These are phyloP conservation scores for Lepidium didymum DNA, from an alignment of 345 rosid genomes.

Conservation along the genomic window DNA sequence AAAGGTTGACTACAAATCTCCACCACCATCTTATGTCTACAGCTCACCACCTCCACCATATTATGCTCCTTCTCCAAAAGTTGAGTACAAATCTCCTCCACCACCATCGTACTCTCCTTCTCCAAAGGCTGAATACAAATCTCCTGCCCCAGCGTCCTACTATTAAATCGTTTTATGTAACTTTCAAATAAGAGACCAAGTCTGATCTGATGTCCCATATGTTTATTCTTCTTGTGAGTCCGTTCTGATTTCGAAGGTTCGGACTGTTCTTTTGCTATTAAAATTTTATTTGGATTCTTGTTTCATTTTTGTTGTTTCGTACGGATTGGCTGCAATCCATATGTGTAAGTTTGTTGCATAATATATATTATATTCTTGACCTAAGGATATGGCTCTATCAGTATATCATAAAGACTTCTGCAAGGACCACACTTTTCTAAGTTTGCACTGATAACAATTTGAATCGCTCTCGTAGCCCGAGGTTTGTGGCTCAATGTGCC, in stretches of 20 bases:
- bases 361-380: neutral
- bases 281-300: constrained; percentile 1
- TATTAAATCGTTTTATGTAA: neutral
- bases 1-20: too few relatives aligned
- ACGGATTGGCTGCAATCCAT: neutral
- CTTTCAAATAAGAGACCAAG: neutral
- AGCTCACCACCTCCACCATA: too few relatives aligned
- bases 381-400: neutral
- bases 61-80: too few relatives aligned
- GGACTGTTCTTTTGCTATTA: neutral
- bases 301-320: neutral
- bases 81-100: too few relatives aligned
- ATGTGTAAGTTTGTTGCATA: neutral
- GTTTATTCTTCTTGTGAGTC: neutral
- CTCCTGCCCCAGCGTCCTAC: neutral
- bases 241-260: neutral
- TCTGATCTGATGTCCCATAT: neutral
- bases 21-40: too few relatives aligned
- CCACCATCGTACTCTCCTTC: neutral
- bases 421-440: neutral
- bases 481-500: neutral
- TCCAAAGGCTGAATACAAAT: neutral
- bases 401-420: too few relatives aligned
- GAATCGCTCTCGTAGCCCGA: neutral
- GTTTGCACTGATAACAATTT: neutral